Evolutionary conservation across 495 filamentous ascomycete species (phyloP).

Genomic region (Penicillium chermesinum): DNA sequence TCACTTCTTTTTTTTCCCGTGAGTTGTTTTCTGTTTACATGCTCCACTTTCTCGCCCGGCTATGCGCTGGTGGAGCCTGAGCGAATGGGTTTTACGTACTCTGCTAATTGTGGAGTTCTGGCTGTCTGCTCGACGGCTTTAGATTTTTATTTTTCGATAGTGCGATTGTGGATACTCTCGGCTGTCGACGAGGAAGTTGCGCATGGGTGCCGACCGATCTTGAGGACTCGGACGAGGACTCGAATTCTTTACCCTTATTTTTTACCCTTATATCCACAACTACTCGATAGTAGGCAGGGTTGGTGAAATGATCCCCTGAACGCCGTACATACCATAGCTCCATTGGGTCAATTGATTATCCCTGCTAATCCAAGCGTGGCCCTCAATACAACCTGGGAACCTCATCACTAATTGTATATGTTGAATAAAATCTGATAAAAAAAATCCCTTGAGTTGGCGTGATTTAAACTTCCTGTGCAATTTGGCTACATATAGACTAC

Average conservation of each 20-base stretch:
- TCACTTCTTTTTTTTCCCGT: slow-evolving; percentile 59
- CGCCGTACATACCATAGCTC: not conserved
- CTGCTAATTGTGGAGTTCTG: slow-evolving; percentile 36
- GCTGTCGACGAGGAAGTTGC: no score
- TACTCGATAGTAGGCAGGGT: not conserved
- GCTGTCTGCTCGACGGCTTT: slow-evolving; percentile 4
- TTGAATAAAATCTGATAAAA: not conserved
- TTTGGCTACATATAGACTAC: no score
- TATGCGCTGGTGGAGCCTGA: slow-evolving; percentile 18
- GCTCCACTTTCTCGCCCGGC: slow-evolving; percentile 8
- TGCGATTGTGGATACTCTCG: no score
- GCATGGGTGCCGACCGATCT: no score
- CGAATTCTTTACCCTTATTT: no score
- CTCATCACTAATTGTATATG: no score
- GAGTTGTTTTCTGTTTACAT: slow-evolving; percentile 33
- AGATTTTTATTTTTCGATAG: no score
- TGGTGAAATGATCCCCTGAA: not conserved
- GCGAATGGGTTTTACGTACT: slow-evolving; percentile 31
- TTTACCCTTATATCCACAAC: not conserved
- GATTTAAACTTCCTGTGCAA: no score
- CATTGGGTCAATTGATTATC: not conserved
- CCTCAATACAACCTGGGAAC: no score
- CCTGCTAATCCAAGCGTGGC: no score
- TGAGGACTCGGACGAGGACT: no score
- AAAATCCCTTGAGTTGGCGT: no score